Conservation (phyloP, 768 basidiomycete species). For the Pleurotus tuber-regium region DNA sequence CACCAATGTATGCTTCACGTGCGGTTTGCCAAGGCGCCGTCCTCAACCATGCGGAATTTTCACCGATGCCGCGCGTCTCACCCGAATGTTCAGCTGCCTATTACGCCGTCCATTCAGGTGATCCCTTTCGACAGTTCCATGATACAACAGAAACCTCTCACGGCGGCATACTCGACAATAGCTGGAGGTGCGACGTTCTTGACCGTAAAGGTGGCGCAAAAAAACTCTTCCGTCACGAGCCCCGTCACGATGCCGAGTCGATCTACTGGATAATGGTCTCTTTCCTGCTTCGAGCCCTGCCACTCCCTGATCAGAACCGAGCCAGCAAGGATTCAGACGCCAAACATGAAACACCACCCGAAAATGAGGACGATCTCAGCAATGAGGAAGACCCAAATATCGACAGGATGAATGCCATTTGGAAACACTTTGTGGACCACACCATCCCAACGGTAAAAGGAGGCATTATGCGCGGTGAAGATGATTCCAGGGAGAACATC, state of each 20-base stretch:
- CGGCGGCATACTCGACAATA: neutral
- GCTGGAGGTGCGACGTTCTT: neutral
- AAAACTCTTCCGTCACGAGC: neutral
- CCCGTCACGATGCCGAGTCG: constrained; percentile 9
- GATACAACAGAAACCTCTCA: neutral
- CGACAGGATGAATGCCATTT: neutral
- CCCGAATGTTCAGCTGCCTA: neutral
- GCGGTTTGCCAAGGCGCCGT: neutral
- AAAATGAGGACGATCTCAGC: too few species aligned
- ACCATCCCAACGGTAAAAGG: too few species aligned
- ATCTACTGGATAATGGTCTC: constrained; percentile 2
- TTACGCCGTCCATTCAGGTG: neutral
- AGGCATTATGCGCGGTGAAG: neutral
- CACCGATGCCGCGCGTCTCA: neutral
- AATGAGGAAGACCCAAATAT: neutral
- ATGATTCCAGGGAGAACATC: neutral
- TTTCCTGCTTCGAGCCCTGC: constrained; percentile 1
- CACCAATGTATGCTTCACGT: neutral
- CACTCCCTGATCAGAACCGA: neutral
- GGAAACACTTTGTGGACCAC: neutral
- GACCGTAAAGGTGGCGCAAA: too few species aligned
- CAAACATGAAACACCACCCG: too few species aligned
- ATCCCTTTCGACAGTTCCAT: neutral
- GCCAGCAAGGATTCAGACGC: too few species aligned
- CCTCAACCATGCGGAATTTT: neutral